Base-by-base conservation (phyloP, 306 rosid genomes). In the Malus sylvestris region DNA sequence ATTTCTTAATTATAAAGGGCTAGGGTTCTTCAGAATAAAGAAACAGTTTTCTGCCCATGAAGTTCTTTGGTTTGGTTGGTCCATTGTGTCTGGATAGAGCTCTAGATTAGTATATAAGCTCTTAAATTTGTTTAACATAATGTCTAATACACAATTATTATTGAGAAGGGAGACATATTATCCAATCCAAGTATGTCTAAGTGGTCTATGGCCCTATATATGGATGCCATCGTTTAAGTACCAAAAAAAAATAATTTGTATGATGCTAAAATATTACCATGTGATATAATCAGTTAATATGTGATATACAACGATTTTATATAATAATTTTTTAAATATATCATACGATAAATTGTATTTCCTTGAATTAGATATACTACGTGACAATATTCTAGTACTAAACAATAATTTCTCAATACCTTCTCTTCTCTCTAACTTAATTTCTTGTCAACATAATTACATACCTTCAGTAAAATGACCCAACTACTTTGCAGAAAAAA, bases 41-140 rank as follows among this genome's bases (percentile, higher is more conserved):
- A 73, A 12, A 40, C 63, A 59, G 58, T 73, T 60, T 55, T 40
- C 12, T 42, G 58, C 58, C 45, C 53, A 73, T 42, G 55, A 59
- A 73, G 58, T 60, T 73, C 58, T 27, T 73, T 59, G 5, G 57
- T 73, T 59, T 30, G 30, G 16, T 73, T 60, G 77, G 77, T 65
- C 77, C 76, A 38, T 67, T 73, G 55, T 59, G 68, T 59, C 46
- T 59, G 67, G 68, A 58, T 46, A 46, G 10, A 15, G 11, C 12
- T 55, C 18, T 58, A 53, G 68, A 57, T 59, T 40, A 59, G 38
- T 42, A 4, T 49, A 49, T 49, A 25, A 23, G 51, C 8, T 29
- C 44, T 29, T 14, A 72, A 57, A n/a, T 35, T 72, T 42, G 23
- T 33, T 55, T 72, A 55, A 35, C 76, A 53, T 72, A 55, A 18